Conservation (phyloP, 1,284 basidiomycete genomes). For the Caloboletus firmus region DNA sequence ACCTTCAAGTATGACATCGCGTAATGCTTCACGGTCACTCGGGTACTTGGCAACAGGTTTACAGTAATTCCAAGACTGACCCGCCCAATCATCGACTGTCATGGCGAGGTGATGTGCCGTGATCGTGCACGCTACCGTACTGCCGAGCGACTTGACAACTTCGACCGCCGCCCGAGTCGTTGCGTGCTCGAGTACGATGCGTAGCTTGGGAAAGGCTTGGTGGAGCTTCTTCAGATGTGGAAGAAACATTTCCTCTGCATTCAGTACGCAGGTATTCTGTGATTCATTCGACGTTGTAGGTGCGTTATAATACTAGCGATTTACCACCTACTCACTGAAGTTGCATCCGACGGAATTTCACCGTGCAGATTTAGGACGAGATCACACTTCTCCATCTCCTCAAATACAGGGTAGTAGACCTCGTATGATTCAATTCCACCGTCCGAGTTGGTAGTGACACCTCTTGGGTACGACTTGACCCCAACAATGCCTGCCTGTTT, state of each 20-base stretch:
- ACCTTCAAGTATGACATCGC: conserved; percentile 81
- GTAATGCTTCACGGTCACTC: conserved; percentile 84
- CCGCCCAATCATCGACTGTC: conserved; percentile 97
- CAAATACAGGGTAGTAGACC: conserved; percentile 92
- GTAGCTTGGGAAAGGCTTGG: conserved; percentile 82
- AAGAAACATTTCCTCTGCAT: conserved; percentile 91
- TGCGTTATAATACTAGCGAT: conserved; percentile 1
- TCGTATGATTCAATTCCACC: conserved; percentile 97
- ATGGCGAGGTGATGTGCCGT: conserved; percentile 95
- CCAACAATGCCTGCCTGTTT: conserved; percentile 86
- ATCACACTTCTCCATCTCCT: conserved; percentile 89
- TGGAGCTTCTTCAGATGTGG: conserved; percentile 87
- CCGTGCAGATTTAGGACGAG: conserved; percentile 98
- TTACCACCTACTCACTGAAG: conserved; percentile 52
- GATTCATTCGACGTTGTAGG: conserved; percentile 4
- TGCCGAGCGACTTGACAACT: conserved; percentile 79
- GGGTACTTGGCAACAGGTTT: conserved; percentile 99
- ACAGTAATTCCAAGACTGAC: conserved; percentile 95
- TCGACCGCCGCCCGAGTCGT: conserved; percentile 96
- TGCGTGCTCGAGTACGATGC: conserved; percentile 99
- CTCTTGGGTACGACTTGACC: conserved; percentile 96
- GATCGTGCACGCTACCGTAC: conserved; percentile 94
- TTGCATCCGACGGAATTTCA: conserved; percentile 90
- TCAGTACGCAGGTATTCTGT: conserved; percentile 90
- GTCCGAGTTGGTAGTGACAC: conserved; percentile 97